These are phyloP conservation scores for Bjerkandera adusta DNA, from an alignment of 1,284 basidiomycete genomes.

Conservation along the genomic window DNA sequence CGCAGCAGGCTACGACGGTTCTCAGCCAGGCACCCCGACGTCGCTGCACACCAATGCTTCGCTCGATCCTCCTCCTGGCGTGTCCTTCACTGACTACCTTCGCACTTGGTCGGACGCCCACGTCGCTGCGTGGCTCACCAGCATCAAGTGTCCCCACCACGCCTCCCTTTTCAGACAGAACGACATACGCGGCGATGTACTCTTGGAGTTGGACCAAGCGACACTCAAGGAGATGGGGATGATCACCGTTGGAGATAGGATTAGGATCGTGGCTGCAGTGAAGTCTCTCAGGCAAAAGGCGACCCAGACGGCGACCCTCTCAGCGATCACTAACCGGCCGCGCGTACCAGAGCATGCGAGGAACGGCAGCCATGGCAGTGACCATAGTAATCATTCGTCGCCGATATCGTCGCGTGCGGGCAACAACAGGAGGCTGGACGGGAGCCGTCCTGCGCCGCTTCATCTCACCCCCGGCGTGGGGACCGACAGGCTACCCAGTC, in stretches of 20 bases:
- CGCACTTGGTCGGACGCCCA: slow-evolving; percentile 68
- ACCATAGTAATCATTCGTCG: slow-evolving; percentile 13
- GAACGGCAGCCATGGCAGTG: slow-evolving; percentile 24
- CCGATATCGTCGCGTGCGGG: slow-evolving; percentile 5
- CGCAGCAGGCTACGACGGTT: slow-evolving; percentile 21
- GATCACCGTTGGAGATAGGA: slow-evolving; percentile 83
- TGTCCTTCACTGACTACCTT: slow-evolving; percentile 60
- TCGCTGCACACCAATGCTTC: slow-evolving; percentile 29
- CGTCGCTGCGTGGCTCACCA: slow-evolving; percentile 69
- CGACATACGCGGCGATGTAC: slow-evolving; percentile 86
- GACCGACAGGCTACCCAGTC: slow-evolving; percentile 56
- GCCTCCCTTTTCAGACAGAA: slow-evolving; percentile 72
- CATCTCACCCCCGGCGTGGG: slow-evolving; percentile 50
- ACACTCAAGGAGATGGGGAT: slow-evolving; percentile 90
- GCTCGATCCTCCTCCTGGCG: slow-evolving; percentile 58
- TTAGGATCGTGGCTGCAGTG: slow-evolving; percentile 83
- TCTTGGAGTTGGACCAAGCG: slow-evolving; percentile 85
- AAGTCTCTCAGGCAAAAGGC: slow-evolving; percentile 69
- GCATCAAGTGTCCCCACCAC: slow-evolving; percentile 73
- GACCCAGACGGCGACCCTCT: slow-evolving; percentile 30
- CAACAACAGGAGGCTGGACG: slow-evolving; percentile 42
- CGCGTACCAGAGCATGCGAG: slow-evolving; percentile 23
- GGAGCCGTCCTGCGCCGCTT: slow-evolving; percentile 63
- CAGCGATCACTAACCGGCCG: slow-evolving; percentile 26
- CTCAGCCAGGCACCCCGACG: slow-evolving; percentile 40